phyloP scores from a whole-genome alignment of 164 flowering plant genomes.

The Tetracentron sinense region DNA sequence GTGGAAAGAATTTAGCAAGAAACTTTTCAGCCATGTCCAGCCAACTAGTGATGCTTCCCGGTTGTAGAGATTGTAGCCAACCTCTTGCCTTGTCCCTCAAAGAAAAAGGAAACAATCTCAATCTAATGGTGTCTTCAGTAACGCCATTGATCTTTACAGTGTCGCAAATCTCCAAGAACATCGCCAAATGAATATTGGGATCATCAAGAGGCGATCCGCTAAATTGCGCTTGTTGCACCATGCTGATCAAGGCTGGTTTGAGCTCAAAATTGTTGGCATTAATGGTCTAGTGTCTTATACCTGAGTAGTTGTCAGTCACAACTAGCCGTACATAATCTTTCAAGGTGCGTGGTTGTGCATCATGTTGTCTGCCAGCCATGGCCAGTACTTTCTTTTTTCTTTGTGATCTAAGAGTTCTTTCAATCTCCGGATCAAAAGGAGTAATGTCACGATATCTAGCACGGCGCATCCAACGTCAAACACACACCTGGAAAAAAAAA shows the following conservation, averaged over 20 bases:
- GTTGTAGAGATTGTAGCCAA: conserved; percentile 2
- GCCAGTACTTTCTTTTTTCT: neutral
- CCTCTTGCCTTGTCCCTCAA: conserved; percentile 4
- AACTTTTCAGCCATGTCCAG: conserved; percentile 2
- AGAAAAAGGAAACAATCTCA: conserved; percentile 14
- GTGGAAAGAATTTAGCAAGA: conserved; percentile 5
- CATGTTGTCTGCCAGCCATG: neutral
- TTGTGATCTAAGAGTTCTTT: neutral
- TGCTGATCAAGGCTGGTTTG: neutral
- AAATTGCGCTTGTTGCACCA: conserved; percentile 9
- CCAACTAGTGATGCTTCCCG: neutral
- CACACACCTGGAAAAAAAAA: neutral
- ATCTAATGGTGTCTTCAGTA: conserved; percentile 7
- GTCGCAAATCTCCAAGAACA: conserved; percentile 8
- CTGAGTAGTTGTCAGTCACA: neutral
- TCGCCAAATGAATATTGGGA: conserved; percentile 10
- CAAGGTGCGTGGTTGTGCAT: neutral
- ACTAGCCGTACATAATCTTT: neutral
- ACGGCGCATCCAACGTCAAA: neutral
- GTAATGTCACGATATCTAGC: neutral
- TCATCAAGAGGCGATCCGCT: conserved; percentile 6
- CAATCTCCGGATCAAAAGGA: neutral
- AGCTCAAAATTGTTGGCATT: conserved; percentile 9
- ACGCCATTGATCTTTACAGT: conserved; percentile 7
- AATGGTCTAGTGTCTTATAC: neutral